Percentiles rank a stretch among this genome's conserved stretches.
Evolutionary conservation across 768 basidiomycete species (phyloP).

Genomic region (Macrolepiota dolichaula): DNA sequence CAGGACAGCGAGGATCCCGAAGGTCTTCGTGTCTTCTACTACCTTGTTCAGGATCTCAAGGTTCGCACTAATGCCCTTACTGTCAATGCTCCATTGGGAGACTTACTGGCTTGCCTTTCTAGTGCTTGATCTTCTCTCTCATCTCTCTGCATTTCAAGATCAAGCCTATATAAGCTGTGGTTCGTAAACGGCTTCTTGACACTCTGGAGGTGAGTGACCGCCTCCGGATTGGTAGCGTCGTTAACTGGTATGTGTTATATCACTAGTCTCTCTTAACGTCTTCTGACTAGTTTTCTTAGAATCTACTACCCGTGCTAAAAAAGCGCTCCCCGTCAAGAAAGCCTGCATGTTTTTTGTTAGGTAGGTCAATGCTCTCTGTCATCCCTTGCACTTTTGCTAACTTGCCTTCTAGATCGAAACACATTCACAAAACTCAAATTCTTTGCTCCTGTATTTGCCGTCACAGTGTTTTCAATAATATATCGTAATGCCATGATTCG

Average conservation of each 20-base stretch:
- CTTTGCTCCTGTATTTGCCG: not conserved
- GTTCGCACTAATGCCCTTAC: slow-evolving; percentile 34
- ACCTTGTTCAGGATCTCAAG: slow-evolving; percentile 96
- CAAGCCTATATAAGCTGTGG: slow-evolving; percentile 78
- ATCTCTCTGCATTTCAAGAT: slow-evolving; percentile 99
- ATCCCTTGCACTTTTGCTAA: not conserved
- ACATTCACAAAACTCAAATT: too few relatives aligned
- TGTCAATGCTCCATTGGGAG: not conserved
- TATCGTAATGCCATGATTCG: slow-evolving; percentile 1
- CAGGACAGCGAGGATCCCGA: slow-evolving; percentile 97
- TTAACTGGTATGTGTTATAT: slow-evolving; percentile 7
- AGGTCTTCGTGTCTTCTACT: slow-evolving; percentile 96
- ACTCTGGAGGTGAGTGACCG: slow-evolving; percentile 14
- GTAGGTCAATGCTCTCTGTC: slow-evolving; percentile 17
- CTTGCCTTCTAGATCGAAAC: not conserved
- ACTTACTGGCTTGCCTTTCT: not conserved
- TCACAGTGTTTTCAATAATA: not conserved
- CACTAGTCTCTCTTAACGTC: not conserved
- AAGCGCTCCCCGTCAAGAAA: slow-evolving; percentile 33
- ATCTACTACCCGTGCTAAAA: slow-evolving; percentile 10
- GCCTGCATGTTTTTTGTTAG: slow-evolving; percentile 33
- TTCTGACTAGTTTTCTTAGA: not conserved
- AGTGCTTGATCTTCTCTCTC: slow-evolving; percentile 98
- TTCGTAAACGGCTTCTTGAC: not conserved
- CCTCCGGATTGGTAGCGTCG: slow-evolving; percentile 15